A percentile compares a stretch with the other conserved stretches of the same genome.
Evolutionary conservation across 139 green algal genomes (phyloP).

Genomic region (Tetradesmus obliquus): DNA sequence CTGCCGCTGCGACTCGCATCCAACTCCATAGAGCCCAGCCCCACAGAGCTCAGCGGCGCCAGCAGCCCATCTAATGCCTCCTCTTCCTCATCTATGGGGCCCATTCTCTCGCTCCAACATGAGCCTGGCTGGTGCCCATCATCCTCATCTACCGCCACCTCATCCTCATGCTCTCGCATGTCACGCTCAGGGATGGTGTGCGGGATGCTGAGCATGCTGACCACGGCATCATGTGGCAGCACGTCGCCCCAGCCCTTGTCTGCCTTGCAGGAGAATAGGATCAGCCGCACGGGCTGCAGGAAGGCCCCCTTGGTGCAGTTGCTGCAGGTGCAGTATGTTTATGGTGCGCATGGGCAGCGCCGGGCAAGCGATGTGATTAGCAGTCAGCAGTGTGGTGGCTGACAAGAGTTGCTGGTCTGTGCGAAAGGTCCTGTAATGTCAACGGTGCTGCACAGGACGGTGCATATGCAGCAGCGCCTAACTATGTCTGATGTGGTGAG

Average conservation of each 20-base stretch:
- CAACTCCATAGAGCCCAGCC: neutral
- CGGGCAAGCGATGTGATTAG: too few relatives aligned
- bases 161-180: neutral
- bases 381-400: too few relatives aligned
- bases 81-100: too few relatives aligned
- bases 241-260: conserved; percentile 1
- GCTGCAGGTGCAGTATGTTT: neutral
- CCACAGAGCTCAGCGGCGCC: neutral
- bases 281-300: neutral
- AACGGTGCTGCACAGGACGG: too few relatives aligned
- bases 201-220: neutral
- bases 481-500: too few relatives aligned
- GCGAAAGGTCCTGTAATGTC: too few relatives aligned
- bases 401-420: too few relatives aligned
- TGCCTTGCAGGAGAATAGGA: neutral
- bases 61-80: neutral
- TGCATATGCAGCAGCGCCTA: too few relatives aligned
- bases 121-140: too few relatives aligned
- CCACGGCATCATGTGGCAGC: neutral
- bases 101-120: too few relatives aligned
- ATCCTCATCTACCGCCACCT: neutral
- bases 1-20: neutral
- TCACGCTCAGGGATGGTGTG: neutral
- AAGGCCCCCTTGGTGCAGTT: conserved; percentile 29
- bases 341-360: too few relatives aligned